phyloP scores from a whole-genome alignment of 495 filamentous ascomycete genomes.

The Daldinia grandis region DNA sequence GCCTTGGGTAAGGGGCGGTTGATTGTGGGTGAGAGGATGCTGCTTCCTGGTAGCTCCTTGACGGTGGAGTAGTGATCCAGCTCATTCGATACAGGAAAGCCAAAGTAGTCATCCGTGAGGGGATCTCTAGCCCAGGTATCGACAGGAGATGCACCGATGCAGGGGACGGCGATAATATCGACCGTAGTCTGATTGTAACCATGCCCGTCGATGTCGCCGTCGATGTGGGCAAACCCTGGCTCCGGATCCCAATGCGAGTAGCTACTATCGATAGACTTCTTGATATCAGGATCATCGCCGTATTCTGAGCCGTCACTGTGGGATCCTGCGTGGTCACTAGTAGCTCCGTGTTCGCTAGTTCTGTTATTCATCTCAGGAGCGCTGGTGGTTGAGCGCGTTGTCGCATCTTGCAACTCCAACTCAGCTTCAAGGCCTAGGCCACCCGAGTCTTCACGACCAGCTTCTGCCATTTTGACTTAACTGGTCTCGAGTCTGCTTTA shows the following conservation, averaged over 20 bases:
- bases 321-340: conserved; percentile 2
- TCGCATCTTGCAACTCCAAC: conserved; percentile 27
- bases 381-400: background rate
- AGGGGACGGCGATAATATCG: conserved; percentile 58
- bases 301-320: conserved; percentile 28
- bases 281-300: conserved; percentile 16
- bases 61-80: conserved; percentile 40
- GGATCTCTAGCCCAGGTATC: conserved; percentile 54
- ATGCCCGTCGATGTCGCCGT: conserved; percentile 52
- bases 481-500: background rate
- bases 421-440: conserved; percentile 13
- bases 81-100: conserved; percentile 35
- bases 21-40: conserved; percentile 45
- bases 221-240: conserved; percentile 52
- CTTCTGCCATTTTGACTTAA: conserved; percentile 6
- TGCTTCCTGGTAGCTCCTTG: conserved; percentile 41
- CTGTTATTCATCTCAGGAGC: conserved; percentile 11
- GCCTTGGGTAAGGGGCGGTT: conserved; percentile 41
- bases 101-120: conserved; percentile 48
- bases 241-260: conserved; percentile 41
- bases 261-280: conserved; percentile 31
- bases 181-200: conserved; percentile 58
- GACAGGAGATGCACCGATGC: conserved; percentile 55
- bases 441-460: conserved; percentile 16
- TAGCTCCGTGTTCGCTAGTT: background rate